Percentiles rank a stretch among this genome's conserved stretches.
phyloP scores from a whole-genome alignment of 805 yeast species.

The Komagataella kurtzmanii region DNA sequence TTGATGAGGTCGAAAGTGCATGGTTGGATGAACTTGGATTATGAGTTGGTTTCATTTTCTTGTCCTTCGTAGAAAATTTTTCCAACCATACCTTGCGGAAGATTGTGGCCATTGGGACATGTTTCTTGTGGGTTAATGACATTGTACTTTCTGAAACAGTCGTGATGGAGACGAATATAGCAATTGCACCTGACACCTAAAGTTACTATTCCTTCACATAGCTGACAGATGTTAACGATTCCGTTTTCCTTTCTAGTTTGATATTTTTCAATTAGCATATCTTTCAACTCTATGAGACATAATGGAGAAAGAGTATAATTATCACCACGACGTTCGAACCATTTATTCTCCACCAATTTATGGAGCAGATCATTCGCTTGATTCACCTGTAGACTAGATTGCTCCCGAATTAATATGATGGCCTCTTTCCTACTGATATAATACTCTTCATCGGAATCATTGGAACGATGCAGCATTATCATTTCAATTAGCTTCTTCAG shows the following conservation, averaged over 20 bases:
- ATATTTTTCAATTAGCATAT: conserved; percentile 26
- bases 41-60: conserved; percentile 9
- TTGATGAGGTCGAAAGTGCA: conserved; percentile 71
- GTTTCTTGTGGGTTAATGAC: conserved; percentile 14
- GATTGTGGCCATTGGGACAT: conserved; percentile 17
- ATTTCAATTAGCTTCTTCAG: conserved; percentile 22
- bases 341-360: conserved; percentile 33
- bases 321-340: conserved; percentile 28
- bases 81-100: neutral
- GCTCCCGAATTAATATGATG: conserved; percentile 13
- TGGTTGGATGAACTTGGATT: conserved; percentile 31
- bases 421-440: conserved; percentile 22
- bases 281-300: conserved; percentile 32
- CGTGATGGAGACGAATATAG: conserved; percentile 29
- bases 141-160: conserved; percentile 28
- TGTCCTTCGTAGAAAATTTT: conserved; percentile 7
- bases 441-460: conserved; percentile 12
- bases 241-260: conserved; percentile 18
- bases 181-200: conserved; percentile 33
- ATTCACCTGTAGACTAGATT: conserved; percentile 15
- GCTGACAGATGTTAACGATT: conserved; percentile 28
- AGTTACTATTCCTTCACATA: conserved; percentile 41
- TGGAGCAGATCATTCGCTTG: conserved; percentile 27
- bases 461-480: neutral
- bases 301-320: conserved; percentile 24